Evolutionary conservation across 169 alveolate genomes (phyloP).

Genomic region (Cryptosporidium viatorum): DNA sequence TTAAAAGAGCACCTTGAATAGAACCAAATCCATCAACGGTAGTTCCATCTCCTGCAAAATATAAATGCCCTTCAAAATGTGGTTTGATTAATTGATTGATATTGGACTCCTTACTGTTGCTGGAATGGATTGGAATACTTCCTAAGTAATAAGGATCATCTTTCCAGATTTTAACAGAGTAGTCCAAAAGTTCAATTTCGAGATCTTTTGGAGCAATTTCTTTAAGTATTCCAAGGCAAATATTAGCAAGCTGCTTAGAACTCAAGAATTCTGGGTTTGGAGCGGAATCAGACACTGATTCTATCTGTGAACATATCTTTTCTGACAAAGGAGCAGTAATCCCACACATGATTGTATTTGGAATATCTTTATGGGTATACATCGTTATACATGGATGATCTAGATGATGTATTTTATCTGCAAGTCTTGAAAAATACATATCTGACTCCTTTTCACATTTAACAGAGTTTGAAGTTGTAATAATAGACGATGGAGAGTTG

Average conservation of each 20-base stretch:
- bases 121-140: conserved; percentile 59
- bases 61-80: conserved; percentile 60
- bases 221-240: conserved; percentile 24
- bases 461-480: background rate
- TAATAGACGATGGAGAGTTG: conserved; percentile 4
- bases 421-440: conserved; percentile 28
- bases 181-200: conserved; percentile 9
- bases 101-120: conserved; percentile 41
- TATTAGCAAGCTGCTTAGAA: conserved; percentile 26
- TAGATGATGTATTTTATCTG: conserved; percentile 49
- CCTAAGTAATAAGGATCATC: conserved; percentile 46
- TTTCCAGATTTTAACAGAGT: conserved; percentile 51
- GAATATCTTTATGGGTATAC: conserved; percentile 43
- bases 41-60: conserved; percentile 75
- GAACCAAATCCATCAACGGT: conserved; percentile 67
- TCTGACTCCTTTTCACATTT: background rate
- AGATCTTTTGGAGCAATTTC: conserved; percentile 43
- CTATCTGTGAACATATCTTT: background rate
- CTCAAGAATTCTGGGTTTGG: background rate
- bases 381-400: conserved; percentile 39
- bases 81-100: conserved; percentile 63
- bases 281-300: conserved; percentile 5
- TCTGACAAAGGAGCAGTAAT: conserved; percentile 54
- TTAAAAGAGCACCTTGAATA: conserved; percentile 62
- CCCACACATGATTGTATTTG: conserved; percentile 56